Percentiles rank a stretch among this genome's conserved stretches.
Conservation (phyloP, 257 asterid genomes). For the Petunia secreta region DNA sequence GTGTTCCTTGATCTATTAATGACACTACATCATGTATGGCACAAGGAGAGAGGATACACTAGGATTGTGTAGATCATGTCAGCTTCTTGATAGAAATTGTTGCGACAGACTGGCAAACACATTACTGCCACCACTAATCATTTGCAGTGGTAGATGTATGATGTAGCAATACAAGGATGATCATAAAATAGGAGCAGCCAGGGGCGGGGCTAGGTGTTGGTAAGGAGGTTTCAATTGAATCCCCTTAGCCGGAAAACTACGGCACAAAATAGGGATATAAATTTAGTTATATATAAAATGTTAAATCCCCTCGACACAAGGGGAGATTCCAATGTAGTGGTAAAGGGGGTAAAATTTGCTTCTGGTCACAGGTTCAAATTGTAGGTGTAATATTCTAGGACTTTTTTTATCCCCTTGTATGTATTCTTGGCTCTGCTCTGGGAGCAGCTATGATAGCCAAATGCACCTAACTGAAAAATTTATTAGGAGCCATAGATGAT, state of each 20-base stretch:
- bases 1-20: conserved; percentile 1
- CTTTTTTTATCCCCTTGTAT: too few relatives aligned
- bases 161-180: neutral
- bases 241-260: too few relatives aligned
- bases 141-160: conserved; percentile 17
- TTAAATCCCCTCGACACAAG: neutral
- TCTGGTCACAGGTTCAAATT: too few relatives aligned
- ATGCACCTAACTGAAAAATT: neutral
- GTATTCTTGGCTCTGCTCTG: too few relatives aligned
- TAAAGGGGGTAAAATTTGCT: too few relatives aligned
- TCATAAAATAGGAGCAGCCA: neutral
- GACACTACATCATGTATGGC: neutral
- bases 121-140: neutral
- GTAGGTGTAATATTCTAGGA: too few relatives aligned
- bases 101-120: neutral
- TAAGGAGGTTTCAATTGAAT: too few relatives aligned
- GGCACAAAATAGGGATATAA: too few relatives aligned
- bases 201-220: neutral
- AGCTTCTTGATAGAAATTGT: neutral
- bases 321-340: too few relatives aligned
- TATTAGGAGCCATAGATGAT: neutral
- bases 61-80: neutral
- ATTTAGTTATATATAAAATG: neutral
- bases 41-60: neutral
- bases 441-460: neutral